A percentile compares a stretch with the other conserved stretches of the same genome.
These are phyloP conservation scores for Triticum dicoccoides DNA, from an alignment of 176 grass and related monocot genomes.

Conservation along the genomic window DNA sequence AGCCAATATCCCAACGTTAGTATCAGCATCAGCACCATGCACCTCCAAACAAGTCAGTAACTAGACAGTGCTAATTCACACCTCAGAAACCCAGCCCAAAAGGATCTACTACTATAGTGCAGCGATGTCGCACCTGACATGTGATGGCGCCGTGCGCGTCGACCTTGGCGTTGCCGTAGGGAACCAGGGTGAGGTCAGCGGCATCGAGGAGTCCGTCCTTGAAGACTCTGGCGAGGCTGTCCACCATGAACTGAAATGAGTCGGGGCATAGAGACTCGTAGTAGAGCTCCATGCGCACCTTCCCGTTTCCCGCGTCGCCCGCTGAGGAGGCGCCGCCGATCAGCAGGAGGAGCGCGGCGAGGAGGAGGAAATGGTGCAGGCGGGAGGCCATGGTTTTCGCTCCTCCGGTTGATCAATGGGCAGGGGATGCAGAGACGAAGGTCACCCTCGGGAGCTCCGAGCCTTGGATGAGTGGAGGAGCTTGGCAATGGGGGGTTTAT, in stretches of 20 bases:
- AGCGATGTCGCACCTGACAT: conserved; percentile 34
- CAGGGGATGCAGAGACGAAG: neutral
- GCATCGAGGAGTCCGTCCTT: conserved; percentile 32
- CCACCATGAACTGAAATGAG: conserved; percentile 46
- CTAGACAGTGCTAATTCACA: neutral
- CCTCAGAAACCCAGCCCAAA: neutral
- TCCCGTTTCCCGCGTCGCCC: neutral
- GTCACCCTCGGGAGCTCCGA: neutral
- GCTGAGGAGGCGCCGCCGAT: neutral
- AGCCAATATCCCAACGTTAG: neutral
- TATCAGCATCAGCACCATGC: neutral
- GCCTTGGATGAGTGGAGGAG: neutral
- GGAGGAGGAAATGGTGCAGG: neutral
- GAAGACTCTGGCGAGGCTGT: conserved; percentile 39
- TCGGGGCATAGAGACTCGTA: conserved; percentile 62
- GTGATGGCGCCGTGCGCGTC: conserved; percentile 12
- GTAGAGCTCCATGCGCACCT: conserved; percentile 47
- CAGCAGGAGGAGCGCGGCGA: conserved; percentile 4
- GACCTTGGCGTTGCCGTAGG: conserved; percentile 56
- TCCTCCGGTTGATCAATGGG: neutral
- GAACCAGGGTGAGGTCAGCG: conserved; percentile 39
- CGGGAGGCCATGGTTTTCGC: neutral
- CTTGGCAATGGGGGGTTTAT: neutral
- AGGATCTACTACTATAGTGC: neutral
- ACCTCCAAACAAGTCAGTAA: neutral